Base-by-base conservation (phyloP, 2,329 filamentous ascomycete species). In the Epichloe uncinata region DNA sequence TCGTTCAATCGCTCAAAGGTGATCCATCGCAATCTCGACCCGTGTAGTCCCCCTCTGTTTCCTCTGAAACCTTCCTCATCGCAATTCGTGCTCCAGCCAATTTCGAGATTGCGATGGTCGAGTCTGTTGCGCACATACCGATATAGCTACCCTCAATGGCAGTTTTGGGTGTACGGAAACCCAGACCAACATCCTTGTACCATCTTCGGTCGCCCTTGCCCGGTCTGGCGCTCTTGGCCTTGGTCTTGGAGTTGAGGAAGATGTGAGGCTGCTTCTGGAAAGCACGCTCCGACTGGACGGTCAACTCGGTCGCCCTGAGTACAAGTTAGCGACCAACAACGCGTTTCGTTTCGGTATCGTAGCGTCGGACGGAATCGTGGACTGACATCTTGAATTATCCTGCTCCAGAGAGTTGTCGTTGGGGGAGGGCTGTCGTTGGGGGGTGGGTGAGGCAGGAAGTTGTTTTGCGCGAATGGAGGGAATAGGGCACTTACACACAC, bases 201-300 rank as follows among this genome's bases (percentile, higher is more conserved):
- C 73, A 77, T 90, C 90, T 84, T 76, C 87, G 85, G 66, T 87
- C 88, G 73, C 82, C 85, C 84, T 95, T 94, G 73, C 89, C 89
- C 66, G 85, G 85, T 72, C 84, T 84, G 73, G 78, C 77, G 72
- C 85, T 87, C 75, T 86, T 84, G 70, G 82, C 75, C 81, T 89
- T 88, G 73, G 79, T 77, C 85, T 98, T 98, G 71, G 85, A 80
- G 85, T 97, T 96, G 69, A 87, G 83, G 87, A 97, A 98, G 82
- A 98, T 95, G 78, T 98, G 93, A 74, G 93, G 93, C 83, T 98
- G 91, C 85, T 98, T 98, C 78, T 97, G 93, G 87, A 87, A 98
- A 82, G 93, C 93, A 80, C 93, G 91, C 85, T 98, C 93, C 73
- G 88, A 94, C 85, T 98, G 93, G 76, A 98, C 93, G 74, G 89